Base-by-base conservation (phyloP, 2,329 filamentous ascomycete genomes). In the Fusarium subglutinans region DNA sequence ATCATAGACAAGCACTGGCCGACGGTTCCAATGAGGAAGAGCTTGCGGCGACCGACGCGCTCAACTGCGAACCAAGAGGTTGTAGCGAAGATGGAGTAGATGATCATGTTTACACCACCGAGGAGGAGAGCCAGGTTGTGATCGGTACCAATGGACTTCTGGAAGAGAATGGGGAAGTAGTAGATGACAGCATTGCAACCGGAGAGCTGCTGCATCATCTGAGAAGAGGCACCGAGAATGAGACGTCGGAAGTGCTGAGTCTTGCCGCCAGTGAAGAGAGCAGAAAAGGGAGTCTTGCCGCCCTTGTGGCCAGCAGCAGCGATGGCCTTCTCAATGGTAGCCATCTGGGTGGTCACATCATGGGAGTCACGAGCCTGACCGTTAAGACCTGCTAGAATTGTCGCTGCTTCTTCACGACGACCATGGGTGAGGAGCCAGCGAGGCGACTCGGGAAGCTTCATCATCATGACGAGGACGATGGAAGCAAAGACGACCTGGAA, bases 161-260 rank as follows among this genome's bases (percentile, higher is more conserved):
- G 57, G 77, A 91, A 91, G 1, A 92, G 83, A 20, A 89, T 88
- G 0, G 89, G 89, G 30, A 88, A 89, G 79, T 90, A 92, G 81
- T 91, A 91, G 64, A 88, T 87, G 76, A 91, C 85, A 4, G 89
- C 86, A 73, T 89, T 89, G 81, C 87, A 90, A 4, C 88, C 88
- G 24, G 86, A 87, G n/a, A 91, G 82, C 74, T 92, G 90, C 79
- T 91, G 90, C 85, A 91, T 89, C 51, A 91, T 83, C 79, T 92
- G 90, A 24, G 86, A 86, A 18, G 85, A 87, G 3, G 87, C 84
- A 13, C 90, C 90, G 8, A 92, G 85, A 60, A 91, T 72, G 85
- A 92, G 90, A 43, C 90, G 86, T 11, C 90, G 87, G 82, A 91
- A 88, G 78, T 92, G 90, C 81, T 92, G 90, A 0, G 89, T 91